A percentile compares a stretch with the other conserved stretches of the same genome.
Evolutionary conservation across 495 filamentous ascomycete species (phyloP).

Genomic region (Aspergillus incahuasiensis): DNA sequence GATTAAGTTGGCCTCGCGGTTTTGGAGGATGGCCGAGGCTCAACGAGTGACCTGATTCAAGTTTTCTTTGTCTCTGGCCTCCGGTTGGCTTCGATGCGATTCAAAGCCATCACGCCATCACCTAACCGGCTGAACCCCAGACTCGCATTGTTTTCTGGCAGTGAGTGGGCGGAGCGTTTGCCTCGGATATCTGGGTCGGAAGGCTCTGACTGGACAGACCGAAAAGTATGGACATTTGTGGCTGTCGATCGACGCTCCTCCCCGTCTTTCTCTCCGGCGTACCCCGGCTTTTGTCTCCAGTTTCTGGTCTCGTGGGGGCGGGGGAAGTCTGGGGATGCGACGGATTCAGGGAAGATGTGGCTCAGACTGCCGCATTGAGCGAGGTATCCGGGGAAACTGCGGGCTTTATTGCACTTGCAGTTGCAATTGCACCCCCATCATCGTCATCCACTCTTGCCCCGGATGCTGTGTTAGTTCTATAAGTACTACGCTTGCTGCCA

Average conservation of each 20-base stretch:
- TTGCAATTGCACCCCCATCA: background rate
- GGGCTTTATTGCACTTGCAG: background rate
- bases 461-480: background rate
- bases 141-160: background rate
- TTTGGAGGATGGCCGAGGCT: background rate
- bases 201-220: background rate
- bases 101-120: background rate
- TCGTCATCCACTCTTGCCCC: background rate
- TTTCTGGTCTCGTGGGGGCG: background rate
- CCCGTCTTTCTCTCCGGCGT: background rate
- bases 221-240: background rate
- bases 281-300: background rate
- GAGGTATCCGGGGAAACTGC: background rate
- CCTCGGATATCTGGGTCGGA: background rate
- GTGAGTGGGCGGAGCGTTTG: background rate
- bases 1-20: background rate
- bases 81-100: background rate
- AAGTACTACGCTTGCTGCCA: background rate
- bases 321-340: background rate
- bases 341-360: conserved; percentile 10
- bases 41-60: background rate
- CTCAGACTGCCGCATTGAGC: conserved; percentile 15
- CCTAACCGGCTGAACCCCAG: background rate
- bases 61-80: background rate
- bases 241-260: conserved; percentile 4